Evolutionary conservation across 805 yeast species (phyloP).

Genomic region (Metschnikowia henanensis): DNA sequence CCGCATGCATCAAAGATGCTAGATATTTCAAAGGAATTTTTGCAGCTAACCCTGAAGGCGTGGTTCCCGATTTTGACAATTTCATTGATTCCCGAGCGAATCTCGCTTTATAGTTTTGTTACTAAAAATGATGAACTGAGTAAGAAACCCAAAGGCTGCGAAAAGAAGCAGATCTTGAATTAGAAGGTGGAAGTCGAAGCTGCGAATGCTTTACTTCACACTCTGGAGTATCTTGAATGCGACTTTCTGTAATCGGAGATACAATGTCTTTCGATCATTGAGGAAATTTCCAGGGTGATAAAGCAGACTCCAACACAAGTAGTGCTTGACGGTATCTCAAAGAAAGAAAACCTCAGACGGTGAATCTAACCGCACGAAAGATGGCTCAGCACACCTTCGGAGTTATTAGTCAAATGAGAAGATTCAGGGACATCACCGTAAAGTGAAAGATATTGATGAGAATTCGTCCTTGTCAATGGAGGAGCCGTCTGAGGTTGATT

Average conservation of each 20-base stretch:
- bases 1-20: not conserved
- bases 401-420: not conserved
- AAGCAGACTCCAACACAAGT: not conserved
- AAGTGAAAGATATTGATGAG: no score
- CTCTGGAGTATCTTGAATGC: not conserved
- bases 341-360: not conserved
- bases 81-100: not conserved
- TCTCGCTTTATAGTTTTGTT: not conserved
- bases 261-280: not conserved
- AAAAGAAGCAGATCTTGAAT: not conserved
- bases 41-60: not conserved
- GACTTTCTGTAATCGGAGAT: not conserved
- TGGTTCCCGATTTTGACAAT: not conserved
- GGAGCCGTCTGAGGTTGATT: no score
- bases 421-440: no score
- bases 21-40: not conserved
- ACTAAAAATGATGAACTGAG: conserved; percentile 16
- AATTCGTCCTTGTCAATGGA: no score
- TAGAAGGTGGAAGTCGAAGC: not conserved
- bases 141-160: conserved; percentile 27
- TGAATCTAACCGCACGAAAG: not conserved
- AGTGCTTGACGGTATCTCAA: not conserved
- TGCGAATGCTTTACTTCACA: not conserved
- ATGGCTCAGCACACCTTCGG: not conserved
- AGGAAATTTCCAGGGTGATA: not conserved